Base-by-base conservation (phyloP, 768 basidiomycete genomes). In the Gelatoporia subvermispora region DNA sequence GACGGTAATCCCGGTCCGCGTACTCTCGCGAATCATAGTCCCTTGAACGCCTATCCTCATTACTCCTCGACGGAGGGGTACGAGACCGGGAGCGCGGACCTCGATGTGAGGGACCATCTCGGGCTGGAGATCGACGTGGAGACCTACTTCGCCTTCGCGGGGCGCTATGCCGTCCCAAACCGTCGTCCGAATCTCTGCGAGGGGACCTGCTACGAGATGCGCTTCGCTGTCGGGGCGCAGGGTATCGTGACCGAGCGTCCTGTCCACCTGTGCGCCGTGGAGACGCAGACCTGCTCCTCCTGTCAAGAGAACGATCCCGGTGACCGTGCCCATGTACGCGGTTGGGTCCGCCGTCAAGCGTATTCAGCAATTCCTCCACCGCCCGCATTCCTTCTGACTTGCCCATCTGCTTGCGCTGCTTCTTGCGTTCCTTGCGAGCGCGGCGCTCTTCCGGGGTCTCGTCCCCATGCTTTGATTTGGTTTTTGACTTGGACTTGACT, bases 361-460 rank as follows among this genome's bases (percentile, higher is more conserved):
- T 75, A 52, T 64, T 77, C 52, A 89, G 64, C 47, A 89, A 58
- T n/a, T 75, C 76, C 61, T 89, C 83, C 4, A 87, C 85, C 16
- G 75, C 86, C 55, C 70, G 76, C 59, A 85, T 59, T 0, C 76
- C 85, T 11, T 77, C 78, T 16, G 84, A 85, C 57, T 81, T 84
- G 23, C 51, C 61, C 50, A 65, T 62, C 41, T 70, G 69, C 60
- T 78, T 90, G 63, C 79, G 88, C 65, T 79, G 81, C 57, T 74
- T 79, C 67, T 82, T 93, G 50, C 77, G 76, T 39, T 82, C 87
- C 65, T 88, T 93, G 48, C 88, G 70, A 3, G 77, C 84, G 21
- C 72, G 77, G 37, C 84, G 81, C 67, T 91, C 91, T 60, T 87
- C 88, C 4, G 82, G 84, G 3, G 84, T 88, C 64, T 90, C 86